A percentile compares a stretch with the other conserved stretches of the same genome.
phyloP scores from a whole-genome alignment of 2,329 filamentous ascomycete species.

The Stenocarpella maydis region DNA sequence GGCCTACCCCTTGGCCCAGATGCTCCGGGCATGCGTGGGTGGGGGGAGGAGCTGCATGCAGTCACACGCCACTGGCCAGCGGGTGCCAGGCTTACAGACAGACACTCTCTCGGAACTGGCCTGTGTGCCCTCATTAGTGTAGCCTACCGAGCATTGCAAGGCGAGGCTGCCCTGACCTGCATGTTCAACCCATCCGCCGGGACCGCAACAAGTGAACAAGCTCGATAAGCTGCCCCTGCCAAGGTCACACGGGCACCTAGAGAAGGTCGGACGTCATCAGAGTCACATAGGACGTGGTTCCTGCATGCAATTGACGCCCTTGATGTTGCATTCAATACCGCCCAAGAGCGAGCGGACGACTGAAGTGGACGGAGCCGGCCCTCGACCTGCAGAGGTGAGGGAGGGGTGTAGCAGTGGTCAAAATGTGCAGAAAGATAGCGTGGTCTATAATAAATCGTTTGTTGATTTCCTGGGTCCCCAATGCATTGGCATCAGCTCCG shows the following conservation, averaged over 20 bases:
- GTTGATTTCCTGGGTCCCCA: slow-evolving; percentile 2
- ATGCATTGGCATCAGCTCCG: background rate
- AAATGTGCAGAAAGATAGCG: background rate
- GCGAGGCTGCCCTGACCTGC: slow-evolving; percentile 16
- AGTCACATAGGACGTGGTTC: slow-evolving; percentile 19
- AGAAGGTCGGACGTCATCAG: slow-evolving; percentile 19
- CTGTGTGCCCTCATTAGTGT: background rate
- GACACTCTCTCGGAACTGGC: no score
- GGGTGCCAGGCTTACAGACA: slow-evolving; percentile 18
- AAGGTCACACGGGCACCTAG: slow-evolving; percentile 9
- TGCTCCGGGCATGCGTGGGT: slow-evolving; percentile 10
- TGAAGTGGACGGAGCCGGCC: background rate
- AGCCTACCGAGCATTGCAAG: background rate
- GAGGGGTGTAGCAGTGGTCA: background rate
- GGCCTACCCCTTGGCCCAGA: slow-evolving; percentile 15
- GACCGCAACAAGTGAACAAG: slow-evolving; percentile 16
- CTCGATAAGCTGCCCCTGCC: slow-evolving; percentile 21
- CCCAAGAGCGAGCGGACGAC: slow-evolving; percentile 9
- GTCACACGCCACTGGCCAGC: slow-evolving; percentile 20
- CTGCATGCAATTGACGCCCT: slow-evolving; percentile 8
- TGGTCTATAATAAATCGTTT: background rate
- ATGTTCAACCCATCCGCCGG: slow-evolving; percentile 9
- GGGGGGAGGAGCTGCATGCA: slow-evolving; percentile 28
- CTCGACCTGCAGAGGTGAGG: background rate
- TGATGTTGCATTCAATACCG: slow-evolving; percentile 12